Evolutionary conservation across 495 filamentous ascomycete genomes (phyloP), one percentile per base, ranked within the genome.

Genomic region (Lasiosphaeriaceae sp.): DNA sequence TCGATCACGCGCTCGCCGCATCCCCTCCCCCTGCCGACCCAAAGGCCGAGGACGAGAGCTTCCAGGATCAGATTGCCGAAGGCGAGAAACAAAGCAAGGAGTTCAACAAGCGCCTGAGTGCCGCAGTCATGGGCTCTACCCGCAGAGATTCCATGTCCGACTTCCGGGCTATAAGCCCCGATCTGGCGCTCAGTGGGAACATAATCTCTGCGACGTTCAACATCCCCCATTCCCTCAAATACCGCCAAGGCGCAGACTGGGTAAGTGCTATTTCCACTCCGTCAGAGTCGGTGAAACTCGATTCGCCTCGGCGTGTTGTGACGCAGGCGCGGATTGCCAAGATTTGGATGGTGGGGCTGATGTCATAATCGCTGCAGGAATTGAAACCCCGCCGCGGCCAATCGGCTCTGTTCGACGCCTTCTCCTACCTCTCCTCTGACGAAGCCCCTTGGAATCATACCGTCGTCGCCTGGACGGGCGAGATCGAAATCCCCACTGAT

Each of bases 391-490:
- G 92, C 45, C 85, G 85, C 29, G 92, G 92, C 50, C 90, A 89
- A 37, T 95, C 92, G 4, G 90, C 92, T 19, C 77, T 97, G 22
- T 93, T 92, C 70, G 91, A 96, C 68, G 88, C 90, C 29, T 88
- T 97, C 64, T 83, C 86, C 17, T 86, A 92, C 70, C 82, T 97
- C 22, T 88, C 89, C 8, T 90, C 90, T 6, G 73, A 87, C 43
- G 77, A 87, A 21, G 82, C 83, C 8, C 80, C 82, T 20, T 97
- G 90, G 90, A 87, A 89, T 62, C 91, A 95, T 73, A 90, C 86
- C 0, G 77, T 96, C 1, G 87, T 97, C 48, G 92, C 88, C 19
- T 97, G 92, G 92, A 93, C 92, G 2, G 92, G 92, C 31, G 92
- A 97, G 69, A 88, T 97, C 46, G 82, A 88, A 51, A 72, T 77